Conservation (phyloP, 352 stramenopile species). For the Pythium apleroticum region DNA sequence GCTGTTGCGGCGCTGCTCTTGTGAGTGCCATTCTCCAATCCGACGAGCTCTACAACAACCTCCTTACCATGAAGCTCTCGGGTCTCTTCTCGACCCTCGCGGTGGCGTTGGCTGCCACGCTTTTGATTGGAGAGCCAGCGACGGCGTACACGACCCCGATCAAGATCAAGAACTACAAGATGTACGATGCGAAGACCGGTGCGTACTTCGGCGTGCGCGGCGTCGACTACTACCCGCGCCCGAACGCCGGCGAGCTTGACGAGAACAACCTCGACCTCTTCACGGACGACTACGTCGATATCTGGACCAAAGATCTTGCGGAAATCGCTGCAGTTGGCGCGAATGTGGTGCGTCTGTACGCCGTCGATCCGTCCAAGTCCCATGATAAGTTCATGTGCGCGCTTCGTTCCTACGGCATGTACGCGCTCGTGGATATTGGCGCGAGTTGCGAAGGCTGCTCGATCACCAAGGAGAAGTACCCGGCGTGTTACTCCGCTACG, state of each 20-base stretch:
- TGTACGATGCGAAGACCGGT: slow-evolving; percentile 78
- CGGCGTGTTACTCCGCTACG: slow-evolving; percentile 48
- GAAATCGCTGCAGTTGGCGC: slow-evolving; percentile 60
- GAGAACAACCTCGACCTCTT: slow-evolving; percentile 85
- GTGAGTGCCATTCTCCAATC: not conserved
- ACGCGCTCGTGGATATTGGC: slow-evolving; percentile 67
- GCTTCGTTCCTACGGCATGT: slow-evolving; percentile 68
- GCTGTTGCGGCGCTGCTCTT: not conserved
- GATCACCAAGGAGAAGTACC: slow-evolving; percentile 51
- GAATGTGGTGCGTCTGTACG: slow-evolving; percentile 83
- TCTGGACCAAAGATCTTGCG: slow-evolving; percentile 72
- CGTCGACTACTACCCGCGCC: slow-evolving; percentile 87
- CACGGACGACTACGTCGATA: slow-evolving; percentile 64
- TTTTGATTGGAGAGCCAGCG: not conserved
- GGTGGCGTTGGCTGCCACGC: not conserved
- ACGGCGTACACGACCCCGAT: slow-evolving; percentile 55
- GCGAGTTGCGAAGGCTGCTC: slow-evolving; percentile 55
- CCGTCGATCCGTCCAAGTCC: slow-evolving; percentile 76
- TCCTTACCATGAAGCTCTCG: not conserved
- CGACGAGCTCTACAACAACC: not conserved
- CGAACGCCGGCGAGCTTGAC: slow-evolving; percentile 69
- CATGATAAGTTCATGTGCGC: slow-evolving; percentile 90
- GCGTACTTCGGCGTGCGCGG: slow-evolving; percentile 72
- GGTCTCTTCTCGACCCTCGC: slow-evolving; percentile 2
- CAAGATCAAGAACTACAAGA: slow-evolving; percentile 60